Evolutionary conservation across 352 stramenopile species (phyloP).

Genomic region (Phytophthora pini): DNA sequence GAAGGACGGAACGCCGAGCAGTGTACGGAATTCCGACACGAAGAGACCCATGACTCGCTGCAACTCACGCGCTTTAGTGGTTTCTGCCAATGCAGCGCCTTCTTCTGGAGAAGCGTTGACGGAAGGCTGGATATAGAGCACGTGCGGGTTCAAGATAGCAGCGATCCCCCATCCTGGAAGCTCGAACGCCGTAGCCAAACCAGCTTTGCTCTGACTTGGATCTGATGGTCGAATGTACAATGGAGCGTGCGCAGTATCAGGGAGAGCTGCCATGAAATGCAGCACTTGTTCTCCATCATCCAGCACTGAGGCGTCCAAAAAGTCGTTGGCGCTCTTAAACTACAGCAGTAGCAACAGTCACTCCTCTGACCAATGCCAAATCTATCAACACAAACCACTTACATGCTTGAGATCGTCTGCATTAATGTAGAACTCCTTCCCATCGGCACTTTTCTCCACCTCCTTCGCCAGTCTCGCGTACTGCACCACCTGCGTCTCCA

Average conservation of each 20-base stretch:
- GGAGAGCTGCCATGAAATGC: constrained; percentile 80
- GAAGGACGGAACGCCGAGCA: constrained; percentile 71
- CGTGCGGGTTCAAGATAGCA: constrained; percentile 57
- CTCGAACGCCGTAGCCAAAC: constrained; percentile 63
- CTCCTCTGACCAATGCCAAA: not conserved
- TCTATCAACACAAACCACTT: constrained; percentile 9
- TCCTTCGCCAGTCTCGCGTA: constrained; percentile 72
- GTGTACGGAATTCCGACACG: constrained; percentile 62
- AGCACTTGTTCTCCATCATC: constrained; percentile 78
- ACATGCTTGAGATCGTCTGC: constrained; percentile 78
- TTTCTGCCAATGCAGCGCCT: not conserved
- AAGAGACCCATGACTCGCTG: constrained; percentile 78
- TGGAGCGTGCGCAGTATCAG: constrained; percentile 50
- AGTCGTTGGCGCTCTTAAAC: constrained; percentile 86
- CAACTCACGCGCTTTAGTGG: constrained; percentile 33
- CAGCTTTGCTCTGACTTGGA: constrained; percentile 8
- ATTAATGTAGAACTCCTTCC: constrained; percentile 48
- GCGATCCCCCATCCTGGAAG: constrained; percentile 74
- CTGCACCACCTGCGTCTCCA: constrained; percentile 75
- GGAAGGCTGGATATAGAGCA: constrained; percentile 15
- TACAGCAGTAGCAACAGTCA: constrained; percentile 23
- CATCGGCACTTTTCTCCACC: constrained; percentile 42
- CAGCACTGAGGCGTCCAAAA: constrained; percentile 66
- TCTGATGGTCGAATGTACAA: constrained; percentile 53
- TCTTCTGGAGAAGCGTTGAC: not conserved